Evolutionary conservation across 139 green algal genomes (phyloP), one percentile per base, ranked within the genome.

Genomic region (Bryopsis sp.): DNA sequence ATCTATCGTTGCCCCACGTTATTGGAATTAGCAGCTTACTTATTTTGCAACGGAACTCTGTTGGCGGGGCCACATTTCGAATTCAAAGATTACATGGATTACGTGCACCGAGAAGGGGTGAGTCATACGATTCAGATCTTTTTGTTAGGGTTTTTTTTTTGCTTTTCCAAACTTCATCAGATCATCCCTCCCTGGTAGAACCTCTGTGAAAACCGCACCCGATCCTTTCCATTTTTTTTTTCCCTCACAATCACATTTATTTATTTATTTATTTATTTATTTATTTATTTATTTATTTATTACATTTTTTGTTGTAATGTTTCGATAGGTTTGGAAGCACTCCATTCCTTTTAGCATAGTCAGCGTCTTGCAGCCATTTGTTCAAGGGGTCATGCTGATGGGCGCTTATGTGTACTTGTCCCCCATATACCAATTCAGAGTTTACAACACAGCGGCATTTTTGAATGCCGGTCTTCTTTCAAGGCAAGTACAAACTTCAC

Each of bases 11-110:
- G 82, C 68, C 88, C 88, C 33, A 75, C 50, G 24, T 73, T 67
- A 0, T 76, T 95, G 15, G 85, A 90, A 71, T 95, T 75, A 48
- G 35, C 84, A 1, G 79, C 72, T 39, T 96, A 89, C 79, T 35
- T 90, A 1, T 92, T 95, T 58, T 71, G 74, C 8, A 71, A 85
- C 7, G 90, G 90, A 60, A 92, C 92, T 79, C 78, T 95, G 58
- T 74, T 96, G 71, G 77, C 84, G 32, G 90, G 90, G 1, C 90
- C 90, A 7, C 84, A 85, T 58, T 84, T 91, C 54, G 88, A 96
- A 76, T 84, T 84, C 24, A 71, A 58, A 4, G 84, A 93, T 58
- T 95, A 92, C 70, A 64, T 85, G 29, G 67, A 87, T 2, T 95
- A 88, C 60, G 75, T 92, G 0, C 57, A 91, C 39, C 57, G 78